These are phyloP conservation scores for Microthlaspi erraticum DNA, from an alignment of 345 rosid genomes.

Conservation along the genomic window DNA sequence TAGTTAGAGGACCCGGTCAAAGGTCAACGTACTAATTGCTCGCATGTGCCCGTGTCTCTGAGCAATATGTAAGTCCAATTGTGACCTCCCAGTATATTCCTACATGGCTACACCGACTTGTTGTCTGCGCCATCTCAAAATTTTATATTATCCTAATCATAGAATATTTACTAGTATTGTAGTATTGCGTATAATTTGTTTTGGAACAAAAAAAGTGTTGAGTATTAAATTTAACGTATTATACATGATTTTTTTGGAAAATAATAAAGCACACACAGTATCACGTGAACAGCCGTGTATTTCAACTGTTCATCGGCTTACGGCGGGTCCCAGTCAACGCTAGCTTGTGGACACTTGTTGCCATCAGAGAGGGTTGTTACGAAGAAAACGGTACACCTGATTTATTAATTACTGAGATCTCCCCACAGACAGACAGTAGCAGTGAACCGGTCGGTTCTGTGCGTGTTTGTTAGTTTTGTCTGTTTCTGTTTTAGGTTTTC, in stretches of 20 bases:
- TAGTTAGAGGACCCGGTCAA: slow-evolving; percentile 29
- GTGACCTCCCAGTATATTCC: slow-evolving; percentile 23
- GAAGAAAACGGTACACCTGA: slow-evolving; percentile 30
- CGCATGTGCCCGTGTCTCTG: slow-evolving; percentile 36
- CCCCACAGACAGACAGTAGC: slow-evolving; percentile 25
- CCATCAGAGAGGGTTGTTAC: slow-evolving; percentile 4
- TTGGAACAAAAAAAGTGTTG: too few species aligned
- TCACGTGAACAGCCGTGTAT: slow-evolving; percentile 38
- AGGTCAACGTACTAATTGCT: slow-evolving; percentile 14
- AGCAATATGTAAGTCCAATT: slow-evolving; percentile 23
- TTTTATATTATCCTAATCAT: background rate
- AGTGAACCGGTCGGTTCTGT: slow-evolving; percentile 42
- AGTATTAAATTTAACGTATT: too few species aligned
- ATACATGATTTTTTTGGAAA: too few species aligned
- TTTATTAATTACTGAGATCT: background rate
- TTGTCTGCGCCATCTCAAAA: slow-evolving; percentile 24
- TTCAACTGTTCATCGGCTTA: slow-evolving; percentile 21
- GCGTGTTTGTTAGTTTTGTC: slow-evolving; percentile 24
- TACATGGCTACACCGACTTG: slow-evolving; percentile 28
- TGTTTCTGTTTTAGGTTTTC: slow-evolving; percentile 15
- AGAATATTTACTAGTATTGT: too few species aligned
- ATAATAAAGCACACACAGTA: background rate
- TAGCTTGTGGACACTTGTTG: slow-evolving; percentile 31
- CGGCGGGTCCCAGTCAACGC: slow-evolving; percentile 33
- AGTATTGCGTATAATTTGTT: too few species aligned